Conservation (phyloP, 2,329 filamentous ascomycete species). For the Massarina eburnea region DNA sequence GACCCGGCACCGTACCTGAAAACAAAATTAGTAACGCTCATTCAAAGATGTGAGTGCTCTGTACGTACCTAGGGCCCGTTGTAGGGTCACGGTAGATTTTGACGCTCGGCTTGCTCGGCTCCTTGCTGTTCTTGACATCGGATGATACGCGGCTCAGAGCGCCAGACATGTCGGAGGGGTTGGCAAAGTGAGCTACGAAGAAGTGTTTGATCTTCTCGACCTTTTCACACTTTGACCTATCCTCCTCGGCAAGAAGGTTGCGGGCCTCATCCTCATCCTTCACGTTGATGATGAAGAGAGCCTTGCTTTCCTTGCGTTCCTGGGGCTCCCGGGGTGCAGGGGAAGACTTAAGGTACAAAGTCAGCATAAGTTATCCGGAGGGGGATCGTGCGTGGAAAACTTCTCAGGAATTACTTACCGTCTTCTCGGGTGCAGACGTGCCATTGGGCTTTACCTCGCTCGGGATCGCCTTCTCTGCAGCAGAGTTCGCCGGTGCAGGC, state of each 20-base stretch:
- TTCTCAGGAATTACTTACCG: too few species aligned
- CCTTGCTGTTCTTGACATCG: conserved; percentile 73
- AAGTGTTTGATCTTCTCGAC: conserved; percentile 73
- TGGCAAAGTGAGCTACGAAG: conserved; percentile 85
- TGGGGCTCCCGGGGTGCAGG: conserved; percentile 55
- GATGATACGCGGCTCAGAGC: conserved; percentile 74
- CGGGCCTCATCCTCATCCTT: conserved; percentile 80
- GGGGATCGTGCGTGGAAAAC: too few species aligned
- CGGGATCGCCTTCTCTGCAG: conserved; percentile 43
- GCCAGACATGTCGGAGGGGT: conserved; percentile 74
- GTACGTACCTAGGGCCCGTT: conserved; percentile 47
- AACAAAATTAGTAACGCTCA: too few species aligned
- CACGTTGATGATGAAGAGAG: conserved; percentile 86
- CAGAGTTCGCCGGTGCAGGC: conserved; percentile 35
- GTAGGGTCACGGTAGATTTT: conserved; percentile 77
- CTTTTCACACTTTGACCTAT: conserved; percentile 73
- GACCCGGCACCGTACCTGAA: conserved; percentile 58
- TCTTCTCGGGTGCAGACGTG: conserved; percentile 45
- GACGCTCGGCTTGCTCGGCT: conserved; percentile 78
- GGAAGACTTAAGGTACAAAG: too few species aligned
- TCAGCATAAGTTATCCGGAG: too few species aligned
- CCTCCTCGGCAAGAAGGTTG: conserved; percentile 79
- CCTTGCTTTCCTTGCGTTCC: conserved; percentile 67
- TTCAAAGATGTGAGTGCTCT: too few species aligned
- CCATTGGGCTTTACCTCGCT: conserved; percentile 55